These are phyloP conservation scores for Oldenlandia corymbosa DNA, from an alignment of 257 asterid genomes.

Conservation along the genomic window DNA sequence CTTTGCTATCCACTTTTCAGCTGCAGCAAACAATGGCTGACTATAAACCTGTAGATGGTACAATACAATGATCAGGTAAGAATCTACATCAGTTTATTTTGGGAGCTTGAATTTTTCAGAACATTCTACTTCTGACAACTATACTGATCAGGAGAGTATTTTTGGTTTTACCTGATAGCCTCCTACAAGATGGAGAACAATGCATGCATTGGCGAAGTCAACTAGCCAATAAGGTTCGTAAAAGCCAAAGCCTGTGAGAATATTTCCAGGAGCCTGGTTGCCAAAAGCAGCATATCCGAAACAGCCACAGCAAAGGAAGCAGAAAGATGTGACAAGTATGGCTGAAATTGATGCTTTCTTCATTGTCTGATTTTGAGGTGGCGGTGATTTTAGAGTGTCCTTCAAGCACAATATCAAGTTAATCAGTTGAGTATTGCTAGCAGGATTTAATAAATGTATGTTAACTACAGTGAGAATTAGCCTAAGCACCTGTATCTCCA, in stretches of 20 bases:
- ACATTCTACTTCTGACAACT: not conserved
- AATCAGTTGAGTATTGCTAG: not conserved
- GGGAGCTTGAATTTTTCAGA: not conserved
- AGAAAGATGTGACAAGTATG: slow-evolving; percentile 40
- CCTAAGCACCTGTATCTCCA: slow-evolving; percentile 55
- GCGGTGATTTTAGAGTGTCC: slow-evolving; percentile 71
- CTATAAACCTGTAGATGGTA: slow-evolving; percentile 40
- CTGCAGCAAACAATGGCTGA: slow-evolving; percentile 51
- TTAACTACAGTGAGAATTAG: not conserved
- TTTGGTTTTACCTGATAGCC: slow-evolving; percentile 48
- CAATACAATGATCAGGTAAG: not conserved
- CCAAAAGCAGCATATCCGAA: slow-evolving; percentile 78
- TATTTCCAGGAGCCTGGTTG: slow-evolving; percentile 52
- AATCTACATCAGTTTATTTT: not conserved
- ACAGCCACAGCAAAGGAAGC: slow-evolving; percentile 55
- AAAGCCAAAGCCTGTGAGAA: slow-evolving; percentile 68
- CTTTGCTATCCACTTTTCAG: slow-evolving; percentile 35
- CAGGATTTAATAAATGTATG: not conserved
- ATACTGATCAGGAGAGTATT: not conserved
- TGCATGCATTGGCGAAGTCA: slow-evolving; percentile 63
- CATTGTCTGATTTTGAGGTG: slow-evolving; percentile 60
- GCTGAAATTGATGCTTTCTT: slow-evolving; percentile 50
- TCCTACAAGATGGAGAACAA: slow-evolving; percentile 56
- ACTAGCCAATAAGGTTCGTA: slow-evolving; percentile 70
- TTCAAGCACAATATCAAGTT: slow-evolving; percentile 10